Evolutionary conservation across 768 basidiomycete species (phyloP), one percentile per base, ranked within the genome.

Genomic region (Auriscalpium microsporum): DNA sequence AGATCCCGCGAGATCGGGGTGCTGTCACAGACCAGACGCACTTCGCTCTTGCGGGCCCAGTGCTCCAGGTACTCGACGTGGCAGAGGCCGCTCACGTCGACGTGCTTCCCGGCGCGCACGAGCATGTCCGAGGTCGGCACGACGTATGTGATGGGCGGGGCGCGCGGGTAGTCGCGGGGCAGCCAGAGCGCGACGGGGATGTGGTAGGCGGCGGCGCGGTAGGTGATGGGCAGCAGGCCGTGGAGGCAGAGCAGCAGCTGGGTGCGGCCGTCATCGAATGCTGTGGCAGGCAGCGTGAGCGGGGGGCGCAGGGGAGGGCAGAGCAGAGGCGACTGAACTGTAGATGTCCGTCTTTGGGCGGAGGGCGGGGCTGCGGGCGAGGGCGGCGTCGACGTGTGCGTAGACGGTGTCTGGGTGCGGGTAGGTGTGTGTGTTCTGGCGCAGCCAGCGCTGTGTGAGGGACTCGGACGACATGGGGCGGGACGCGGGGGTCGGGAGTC

Each of bases 121-220:
- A 94, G 84, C 86, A 99, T 92, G 64, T 90, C 85, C 52, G 75
- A 79, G 2, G 92, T 96, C 36, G 96, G 95, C 11, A 92, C 87
- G 61, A 99, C 94, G 72, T 92, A 97, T 19, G 77, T 78, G 64
- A 98, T 79, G 19, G 96, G 96, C 0, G 94, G 84, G 11, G 75
- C 74, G 45, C 78, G 75, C 4, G 95, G 95, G 65, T 93, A 97
- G 44, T 90, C 89, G 51, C 78, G 78, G 3, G 92, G 78, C 44
- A 98, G 62, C 94, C 94, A 98, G 58, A 95, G 62, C 11, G 88
- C 83, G 63, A 99, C 71, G 4, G 96, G 96, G 63, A 98, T 97
- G 69, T 99, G 92, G 76, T 99, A 99, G 2, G 86, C 76, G 1
- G 82, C 72, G 1, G 75, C 71, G 49, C 87, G 79, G 73, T 83